Conservation (phyloP, 768 basidiomycete genomes). For the Calocera cornea region DNA sequence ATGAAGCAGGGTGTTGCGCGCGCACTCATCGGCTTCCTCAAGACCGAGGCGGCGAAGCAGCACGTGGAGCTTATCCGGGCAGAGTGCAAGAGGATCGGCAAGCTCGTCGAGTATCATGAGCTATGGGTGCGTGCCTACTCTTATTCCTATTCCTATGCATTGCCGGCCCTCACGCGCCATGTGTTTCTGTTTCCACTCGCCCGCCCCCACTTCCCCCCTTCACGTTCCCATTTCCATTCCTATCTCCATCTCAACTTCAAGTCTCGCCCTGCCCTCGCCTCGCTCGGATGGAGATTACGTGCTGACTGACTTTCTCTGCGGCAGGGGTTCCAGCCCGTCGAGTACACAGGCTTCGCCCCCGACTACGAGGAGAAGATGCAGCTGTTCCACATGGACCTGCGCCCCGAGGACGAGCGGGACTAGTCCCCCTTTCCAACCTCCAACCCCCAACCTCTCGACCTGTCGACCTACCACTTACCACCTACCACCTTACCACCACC, state of each 20-base stretch:
- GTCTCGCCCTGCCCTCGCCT: no score
- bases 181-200: no score
- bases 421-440: background rate
- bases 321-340: background rate
- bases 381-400: background rate
- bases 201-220: no score
- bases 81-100: background rate
- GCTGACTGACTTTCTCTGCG: background rate
- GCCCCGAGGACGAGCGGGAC: background rate
- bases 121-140: background rate
- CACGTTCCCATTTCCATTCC: no score
- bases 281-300: no score
- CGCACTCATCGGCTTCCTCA: background rate
- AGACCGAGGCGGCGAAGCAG: background rate
- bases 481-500: background rate
- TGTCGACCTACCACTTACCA: no score
- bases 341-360: background rate
- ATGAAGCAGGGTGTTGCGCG: background rate
- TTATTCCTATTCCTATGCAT: no score
- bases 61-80: background rate
- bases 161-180: no score
- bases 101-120: background rate
- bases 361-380: constrained; percentile 4
- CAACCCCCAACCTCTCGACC: background rate
- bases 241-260: no score